Evolutionary conservation across 2,329 filamentous ascomycete genomes (phyloP).

Genomic region (Atkinsonella texensis): DNA sequence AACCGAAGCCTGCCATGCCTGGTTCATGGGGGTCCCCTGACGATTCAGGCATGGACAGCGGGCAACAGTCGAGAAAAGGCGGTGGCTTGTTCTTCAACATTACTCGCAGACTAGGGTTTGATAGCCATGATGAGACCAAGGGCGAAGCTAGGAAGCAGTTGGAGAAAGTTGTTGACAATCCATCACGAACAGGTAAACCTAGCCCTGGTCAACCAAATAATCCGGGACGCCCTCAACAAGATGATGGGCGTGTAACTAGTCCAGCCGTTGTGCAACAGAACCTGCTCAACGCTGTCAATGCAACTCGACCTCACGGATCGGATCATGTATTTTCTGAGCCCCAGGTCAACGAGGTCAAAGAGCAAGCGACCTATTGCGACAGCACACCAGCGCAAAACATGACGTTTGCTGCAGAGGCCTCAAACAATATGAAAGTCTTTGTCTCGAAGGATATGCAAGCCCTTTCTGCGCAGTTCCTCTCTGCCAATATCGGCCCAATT

Average conservation of each 20-base stretch:
- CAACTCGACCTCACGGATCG: constrained; percentile 67
- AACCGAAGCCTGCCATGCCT: constrained; percentile 46
- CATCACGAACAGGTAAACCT: constrained; percentile 10
- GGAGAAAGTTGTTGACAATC: constrained; percentile 30
- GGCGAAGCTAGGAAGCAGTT: constrained; percentile 29
- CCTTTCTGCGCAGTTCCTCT: constrained; percentile 43
- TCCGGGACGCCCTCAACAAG: constrained; percentile 15
- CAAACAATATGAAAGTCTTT: constrained; percentile 64
- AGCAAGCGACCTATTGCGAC: constrained; percentile 81
- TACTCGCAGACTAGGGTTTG: constrained; percentile 56
- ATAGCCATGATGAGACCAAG: constrained; percentile 30
- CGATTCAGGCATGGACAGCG: constrained; percentile 21
- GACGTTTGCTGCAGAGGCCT: constrained; percentile 54
- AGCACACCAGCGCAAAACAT: constrained; percentile 63
- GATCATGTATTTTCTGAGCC: constrained; percentile 61
- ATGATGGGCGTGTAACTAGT: constrained; percentile 44
- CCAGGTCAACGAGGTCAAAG: constrained; percentile 59
- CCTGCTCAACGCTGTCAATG: constrained; percentile 64
- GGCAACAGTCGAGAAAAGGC: constrained; percentile 27
- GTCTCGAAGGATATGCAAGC: constrained; percentile 42
- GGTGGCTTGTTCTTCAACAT: constrained; percentile 58
- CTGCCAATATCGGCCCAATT: constrained; percentile 47
- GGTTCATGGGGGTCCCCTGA: constrained; percentile 63
- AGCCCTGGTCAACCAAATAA: background rate
- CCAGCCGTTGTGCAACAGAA: constrained; percentile 54